These are phyloP conservation scores for Forsythia suspensa DNA, from an alignment of 257 asterid species.

Conservation along the genomic window DNA sequence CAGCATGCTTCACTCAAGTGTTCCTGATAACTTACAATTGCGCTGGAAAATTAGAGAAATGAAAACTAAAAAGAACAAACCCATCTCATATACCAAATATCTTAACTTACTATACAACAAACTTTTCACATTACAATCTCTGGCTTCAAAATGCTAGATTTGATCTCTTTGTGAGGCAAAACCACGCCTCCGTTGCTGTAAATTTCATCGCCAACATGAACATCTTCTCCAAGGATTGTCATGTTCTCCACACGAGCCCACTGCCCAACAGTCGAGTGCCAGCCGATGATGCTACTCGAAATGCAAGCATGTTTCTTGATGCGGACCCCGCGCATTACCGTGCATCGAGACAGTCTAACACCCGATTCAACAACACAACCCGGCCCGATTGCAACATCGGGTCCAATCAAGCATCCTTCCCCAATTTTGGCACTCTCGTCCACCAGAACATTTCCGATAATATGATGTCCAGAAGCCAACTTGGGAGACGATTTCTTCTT, in stretches of 20 bases:
- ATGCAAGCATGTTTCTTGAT: constrained; percentile 81
- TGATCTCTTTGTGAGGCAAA: constrained; percentile 88
- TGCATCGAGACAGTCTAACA: constrained; percentile 87
- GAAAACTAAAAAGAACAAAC: not conserved
- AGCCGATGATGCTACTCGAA: constrained; percentile 80
- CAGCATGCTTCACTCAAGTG: not conserved
- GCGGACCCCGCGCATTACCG: constrained; percentile 86
- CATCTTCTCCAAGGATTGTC: constrained; percentile 89
- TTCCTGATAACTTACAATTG: not conserved
- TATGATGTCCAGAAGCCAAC: constrained; percentile 59
- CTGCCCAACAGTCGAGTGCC: constrained; percentile 92
- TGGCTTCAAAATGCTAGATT: constrained; percentile 81
- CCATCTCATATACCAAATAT: not conserved
- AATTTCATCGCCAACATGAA: constrained; percentile 81
- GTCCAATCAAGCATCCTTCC: constrained; percentile 89
- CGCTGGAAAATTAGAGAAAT: not conserved
- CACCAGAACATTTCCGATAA: constrained; percentile 73
- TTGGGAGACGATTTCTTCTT: constrained; percentile 62
- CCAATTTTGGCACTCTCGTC: constrained; percentile 78
- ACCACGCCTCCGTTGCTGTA: constrained; percentile 88
- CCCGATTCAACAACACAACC: constrained; percentile 84
- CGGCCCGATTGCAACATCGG: constrained; percentile 89
- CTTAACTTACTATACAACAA: constrained; percentile 22
- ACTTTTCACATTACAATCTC: constrained; percentile 77
- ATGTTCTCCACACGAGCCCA: constrained; percentile 97